Evolutionary conservation across 495 filamentous ascomycete genomes (phyloP).

Genomic region (Jackrogersella minutella): DNA sequence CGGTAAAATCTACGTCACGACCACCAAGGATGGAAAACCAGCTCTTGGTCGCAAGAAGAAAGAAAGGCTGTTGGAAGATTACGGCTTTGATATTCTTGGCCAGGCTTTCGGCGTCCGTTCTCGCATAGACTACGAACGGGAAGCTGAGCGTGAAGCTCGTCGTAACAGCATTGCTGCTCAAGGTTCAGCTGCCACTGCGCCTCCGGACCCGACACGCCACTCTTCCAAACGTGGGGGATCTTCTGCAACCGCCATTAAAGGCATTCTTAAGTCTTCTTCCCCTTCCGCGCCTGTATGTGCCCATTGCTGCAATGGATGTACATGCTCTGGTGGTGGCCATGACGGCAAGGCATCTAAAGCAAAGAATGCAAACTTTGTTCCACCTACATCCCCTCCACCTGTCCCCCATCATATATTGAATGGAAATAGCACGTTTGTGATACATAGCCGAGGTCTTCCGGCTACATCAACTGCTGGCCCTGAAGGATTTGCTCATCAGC

Average conservation of each 20-base stretch:
- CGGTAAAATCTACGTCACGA: conserved; percentile 32
- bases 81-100: conserved; percentile 28
- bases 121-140: conserved; percentile 10
- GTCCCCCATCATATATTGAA: not conserved
- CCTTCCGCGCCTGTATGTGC: not conserved
- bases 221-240: not conserved
- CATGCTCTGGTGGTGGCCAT: too few species aligned
- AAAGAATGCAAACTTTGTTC: not conserved
- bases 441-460: not conserved
- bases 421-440: not conserved
- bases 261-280: not conserved
- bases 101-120: conserved; percentile 30
- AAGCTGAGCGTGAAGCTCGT: conserved; percentile 18
- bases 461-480: not conserved
- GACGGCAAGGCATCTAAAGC: not conserved
- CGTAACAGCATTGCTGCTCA: conserved; percentile 1
- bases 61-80: conserved; percentile 19
- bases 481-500: not conserved
- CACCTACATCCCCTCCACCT: not conserved
- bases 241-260: not conserved
- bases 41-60: conserved; percentile 37
- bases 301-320: not conserved
- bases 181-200: not conserved
- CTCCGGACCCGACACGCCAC: not conserved
- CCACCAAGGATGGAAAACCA: conserved; percentile 28